Base-by-base conservation (phyloP, 2,329 filamentous ascomycete genomes). In the Penicillium freii region DNA sequence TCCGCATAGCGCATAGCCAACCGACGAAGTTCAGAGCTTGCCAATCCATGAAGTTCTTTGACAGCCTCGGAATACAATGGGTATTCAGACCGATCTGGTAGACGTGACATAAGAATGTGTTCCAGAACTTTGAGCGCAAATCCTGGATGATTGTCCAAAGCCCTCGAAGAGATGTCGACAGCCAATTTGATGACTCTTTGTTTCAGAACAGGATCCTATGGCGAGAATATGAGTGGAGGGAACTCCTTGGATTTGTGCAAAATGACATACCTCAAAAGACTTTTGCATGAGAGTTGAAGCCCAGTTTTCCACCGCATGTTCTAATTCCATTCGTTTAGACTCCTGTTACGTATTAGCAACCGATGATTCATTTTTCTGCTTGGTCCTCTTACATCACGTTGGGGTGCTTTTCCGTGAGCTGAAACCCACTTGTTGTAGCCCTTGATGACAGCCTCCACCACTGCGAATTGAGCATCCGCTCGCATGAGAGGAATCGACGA, bases 121-220 rank as follows among this genome's bases (percentile, higher is more conserved):
- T 97, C 91, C 4, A 97, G 82, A 23, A 96, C 90, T 70, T 90
- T 92, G 21, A 97, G 81, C 74, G 96, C 94, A 73, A 97, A 93
- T 36, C 81, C 82, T 6, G 88, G 84, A 54, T 91, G 89, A 64
- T 87, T 87, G 69, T 91, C 87, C 7, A 96, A 80, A 3, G 89
- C 90, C 31, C 86, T 88, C 0, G 90, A 92, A 0, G 91, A 93
- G 70, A 96, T 90, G 39, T 90, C 90, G 42, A 95, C 91, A 45
- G 91, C 85, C 27, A 95, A 81, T 67, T 93, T 90, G 23, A 96
- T 82, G 21, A 91, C 83, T 65, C 92, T 84, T 71, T 94, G 92
- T 60, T 88, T 85, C 61, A 96, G 89, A 62, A 91, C 82, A 1
- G 92, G 92, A 68, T 97, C 92, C 80, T 86, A 59, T 4, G 57